Conservation (phyloP, 176 grass and related monocot species). For the Stipa capillata region DNA sequence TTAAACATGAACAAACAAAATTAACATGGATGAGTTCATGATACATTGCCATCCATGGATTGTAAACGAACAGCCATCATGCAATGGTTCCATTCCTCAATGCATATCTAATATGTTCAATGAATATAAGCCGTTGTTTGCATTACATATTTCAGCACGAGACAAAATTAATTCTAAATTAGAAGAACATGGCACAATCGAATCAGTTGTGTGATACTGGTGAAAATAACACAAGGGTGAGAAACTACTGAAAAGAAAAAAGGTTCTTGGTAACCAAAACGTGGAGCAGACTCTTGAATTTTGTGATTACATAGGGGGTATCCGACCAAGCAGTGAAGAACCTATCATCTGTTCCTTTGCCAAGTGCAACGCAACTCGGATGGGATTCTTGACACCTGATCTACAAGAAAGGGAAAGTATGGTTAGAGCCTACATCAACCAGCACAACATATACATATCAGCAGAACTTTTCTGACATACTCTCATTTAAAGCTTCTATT, state of each 20-base stretch:
- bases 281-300: neutral
- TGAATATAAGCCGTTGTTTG: neutral
- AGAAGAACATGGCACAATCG: neutral
- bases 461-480: neutral
- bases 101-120: neutral
- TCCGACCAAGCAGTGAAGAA: constrained; percentile 73
- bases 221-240: neutral
- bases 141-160: constrained; percentile 9
- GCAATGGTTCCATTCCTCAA: neutral
- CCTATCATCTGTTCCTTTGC: constrained; percentile 75
- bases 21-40: neutral
- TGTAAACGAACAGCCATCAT: neutral
- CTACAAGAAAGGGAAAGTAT: constrained; percentile 55
- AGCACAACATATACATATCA: neutral
- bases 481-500: neutral
- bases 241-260: neutral
- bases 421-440: constrained; percentile 3
- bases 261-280: neutral
- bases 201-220: neutral
- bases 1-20: neutral
- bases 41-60: neutral
- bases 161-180: neutral
- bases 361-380: constrained; percentile 59
- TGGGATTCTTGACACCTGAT: constrained; percentile 92
- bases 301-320: constrained; percentile 91